Evolutionary conservation across 345 rosid species (phyloP), one percentile per base, ranked within the genome.

Genomic region (Sapria himalayana): DNA sequence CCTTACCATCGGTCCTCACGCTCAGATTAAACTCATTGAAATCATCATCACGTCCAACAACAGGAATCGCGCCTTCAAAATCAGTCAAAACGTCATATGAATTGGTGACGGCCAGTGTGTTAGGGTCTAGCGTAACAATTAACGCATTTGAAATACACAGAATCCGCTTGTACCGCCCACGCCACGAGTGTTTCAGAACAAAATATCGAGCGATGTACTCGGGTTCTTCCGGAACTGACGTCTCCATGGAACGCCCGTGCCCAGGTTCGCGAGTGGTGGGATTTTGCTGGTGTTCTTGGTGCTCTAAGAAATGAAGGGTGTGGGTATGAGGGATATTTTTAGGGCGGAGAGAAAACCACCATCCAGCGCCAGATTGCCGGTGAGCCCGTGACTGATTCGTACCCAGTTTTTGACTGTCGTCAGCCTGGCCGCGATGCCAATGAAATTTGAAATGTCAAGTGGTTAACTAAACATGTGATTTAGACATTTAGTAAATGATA

Each of bases 171-270:
- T 89, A 89, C 20, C 92, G 76, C 20, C 98, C 98, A 2, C 98
- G 82, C 98, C 98, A 89, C 0, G 95, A 89, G 64, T 89, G 98
- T 22, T 89, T 89, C 41, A 82, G 57, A 14, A 82, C 91, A 36
- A 74, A 9, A 63, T 76, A 84, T 43, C 98, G 78, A 25, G 92
- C 82, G 0, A 89, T 71, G 54, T 82, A 89, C 79, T 89, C 98
- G 0, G 77, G 93, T 65, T 82, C 98, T 41, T 89, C 98, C 2
- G 45, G 66, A 9, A 14, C 9, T 22, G 61, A 31, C 42, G 67
- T 37, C 15, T 70, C 92, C 94, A 81, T 81, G 9, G 58, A n/a
- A 7, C 52, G 22, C 20, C 58, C 37, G 38, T 49, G 7, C 38
- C 17, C 59, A 17, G 4, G 36, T 20, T 4, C 50, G 36, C 52